A percentile compares a stretch with the other conserved stretches of the same genome.
These are phyloP conservation scores for Neofusicoccum umdonicola DNA, from an alignment of 2,329 filamentous ascomycete genomes.

Conservation along the genomic window DNA sequence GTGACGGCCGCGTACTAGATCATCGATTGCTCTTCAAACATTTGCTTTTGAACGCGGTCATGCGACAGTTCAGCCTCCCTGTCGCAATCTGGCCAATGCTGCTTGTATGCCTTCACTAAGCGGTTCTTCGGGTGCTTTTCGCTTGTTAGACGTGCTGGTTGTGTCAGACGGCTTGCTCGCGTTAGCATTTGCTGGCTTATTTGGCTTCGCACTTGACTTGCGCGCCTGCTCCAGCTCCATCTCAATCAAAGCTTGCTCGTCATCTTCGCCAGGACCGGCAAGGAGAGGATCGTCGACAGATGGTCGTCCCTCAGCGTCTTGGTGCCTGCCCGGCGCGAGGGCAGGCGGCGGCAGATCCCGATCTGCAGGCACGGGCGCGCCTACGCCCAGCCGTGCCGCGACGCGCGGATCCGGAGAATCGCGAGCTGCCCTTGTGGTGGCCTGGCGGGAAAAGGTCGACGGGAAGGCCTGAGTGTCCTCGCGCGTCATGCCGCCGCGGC, in stretches of 20 bases:
- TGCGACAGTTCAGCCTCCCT: slow-evolving; percentile 22
- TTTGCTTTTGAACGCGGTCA: too few species aligned
- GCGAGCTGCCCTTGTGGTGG: slow-evolving; percentile 15
- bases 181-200: not conserved
- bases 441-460: slow-evolving; percentile 29
- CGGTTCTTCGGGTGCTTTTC: slow-evolving; percentile 41
- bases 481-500: slow-evolving; percentile 34
- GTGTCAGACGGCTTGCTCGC: not conserved
- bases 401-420: slow-evolving; percentile 22
- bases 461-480: slow-evolving; percentile 29
- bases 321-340: slow-evolving; percentile 22
- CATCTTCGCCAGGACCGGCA: slow-evolving; percentile 37
- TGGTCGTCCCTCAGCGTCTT: slow-evolving; percentile 39
- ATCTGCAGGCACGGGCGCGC: slow-evolving; percentile 32
- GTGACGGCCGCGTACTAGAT: too few species aligned
- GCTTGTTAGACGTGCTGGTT: slow-evolving; percentile 26
- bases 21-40: too few species aligned
- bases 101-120: slow-evolving; percentile 59
- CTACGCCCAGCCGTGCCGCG: slow-evolving; percentile 29
- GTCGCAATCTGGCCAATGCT: slow-evolving; percentile 56
- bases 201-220: not conserved
- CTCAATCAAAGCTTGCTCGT: slow-evolving; percentile 46
- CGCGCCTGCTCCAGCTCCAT: not conserved
- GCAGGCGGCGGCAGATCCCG: slow-evolving; percentile 21
- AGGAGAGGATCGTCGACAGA: slow-evolving; percentile 29